Conservation (phyloP, 495 filamentous ascomycete species). For the Daldinia decipiens region DNA sequence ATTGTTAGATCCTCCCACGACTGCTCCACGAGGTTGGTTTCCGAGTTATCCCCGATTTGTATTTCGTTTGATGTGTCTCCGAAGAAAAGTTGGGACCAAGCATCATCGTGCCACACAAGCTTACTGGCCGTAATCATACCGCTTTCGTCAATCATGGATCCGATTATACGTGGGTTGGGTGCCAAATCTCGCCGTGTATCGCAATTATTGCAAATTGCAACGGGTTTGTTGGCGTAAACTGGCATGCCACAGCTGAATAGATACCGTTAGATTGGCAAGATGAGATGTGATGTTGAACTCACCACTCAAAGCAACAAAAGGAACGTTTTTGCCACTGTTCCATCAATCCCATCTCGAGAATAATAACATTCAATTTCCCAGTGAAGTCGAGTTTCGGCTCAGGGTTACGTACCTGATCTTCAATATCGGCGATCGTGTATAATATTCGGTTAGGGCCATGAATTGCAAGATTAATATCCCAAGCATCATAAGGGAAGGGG, state of each 20-base stretch:
- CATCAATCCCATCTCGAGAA: slow-evolving; percentile 64
- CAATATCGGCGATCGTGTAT: slow-evolving; percentile 69
- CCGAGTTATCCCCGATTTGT: background rate
- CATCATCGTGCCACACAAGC: slow-evolving; percentile 61
- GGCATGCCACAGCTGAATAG: slow-evolving; percentile 64
- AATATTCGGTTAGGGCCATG: slow-evolving; percentile 58
- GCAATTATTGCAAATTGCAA: slow-evolving; percentile 64
- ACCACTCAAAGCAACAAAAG: slow-evolving; percentile 69
- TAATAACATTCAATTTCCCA: slow-evolving; percentile 67
- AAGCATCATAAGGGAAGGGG: slow-evolving; percentile 62
- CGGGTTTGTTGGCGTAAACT: slow-evolving; percentile 61
- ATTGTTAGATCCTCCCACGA: slow-evolving; percentile 52
- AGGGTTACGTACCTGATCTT: slow-evolving; percentile 61
- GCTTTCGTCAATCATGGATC: slow-evolving; percentile 66
- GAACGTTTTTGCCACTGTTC: slow-evolving; percentile 56
- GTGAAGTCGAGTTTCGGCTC: slow-evolving; percentile 57
- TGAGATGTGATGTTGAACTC: slow-evolving; percentile 19
- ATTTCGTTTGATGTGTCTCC: slow-evolving; percentile 37
- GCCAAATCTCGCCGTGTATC: slow-evolving; percentile 52
- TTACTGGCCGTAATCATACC: slow-evolving; percentile 59
- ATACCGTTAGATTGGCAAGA: slow-evolving; percentile 5
- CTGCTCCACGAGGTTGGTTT: slow-evolving; percentile 25
- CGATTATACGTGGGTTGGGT: slow-evolving; percentile 66
- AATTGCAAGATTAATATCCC: slow-evolving; percentile 61
- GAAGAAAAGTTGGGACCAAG: slow-evolving; percentile 65